Percentiles rank a stretch among this genome's conserved stretches.
These are phyloP conservation scores for Xylariales sp. DNA, from an alignment of 2,329 filamentous ascomycete species.

Conservation along the genomic window DNA sequence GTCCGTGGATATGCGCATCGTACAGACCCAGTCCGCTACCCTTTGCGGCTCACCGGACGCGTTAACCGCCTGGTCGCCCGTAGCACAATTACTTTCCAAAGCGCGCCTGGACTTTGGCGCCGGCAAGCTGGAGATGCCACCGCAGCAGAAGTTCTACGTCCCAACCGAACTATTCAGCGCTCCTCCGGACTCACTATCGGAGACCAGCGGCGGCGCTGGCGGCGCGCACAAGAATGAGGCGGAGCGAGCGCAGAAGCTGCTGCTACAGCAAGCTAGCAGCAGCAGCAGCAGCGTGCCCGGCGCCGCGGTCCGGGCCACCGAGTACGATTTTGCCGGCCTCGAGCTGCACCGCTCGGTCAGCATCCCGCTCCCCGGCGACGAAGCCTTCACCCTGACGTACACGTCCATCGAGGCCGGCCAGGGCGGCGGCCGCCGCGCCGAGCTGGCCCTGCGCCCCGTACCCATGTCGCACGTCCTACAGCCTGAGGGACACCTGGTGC, in stretches of 20 bases:
- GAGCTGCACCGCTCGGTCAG: conserved; percentile 46
- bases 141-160: conserved; percentile 23
- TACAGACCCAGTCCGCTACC: conserved; percentile 28
- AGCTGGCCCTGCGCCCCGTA: conserved; percentile 40
- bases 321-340: conserved; percentile 46
- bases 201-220: neutral
- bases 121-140: conserved; percentile 34
- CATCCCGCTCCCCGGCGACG: conserved; percentile 26
- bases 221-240: neutral
- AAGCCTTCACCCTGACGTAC: conserved; percentile 44
- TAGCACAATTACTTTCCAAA: conserved; percentile 38
- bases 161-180: conserved; percentile 19
- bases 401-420: conserved; percentile 47
- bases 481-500: too few relatives aligned
- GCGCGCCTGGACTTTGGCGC: conserved; percentile 40
- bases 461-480: too few relatives aligned
- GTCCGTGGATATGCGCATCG: conserved; percentile 44
- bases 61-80: conserved; percentile 22
- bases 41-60: conserved; percentile 23
- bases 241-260: neutral
- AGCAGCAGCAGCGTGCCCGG: conserved; percentile 14
- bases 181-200: neutral
- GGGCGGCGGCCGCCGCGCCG: conserved; percentile 46
- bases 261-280: neutral
- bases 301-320: too few relatives aligned